These are phyloP conservation scores for Kregervanrija pseudodelftensis DNA, from an alignment of 805 yeast genomes.

Conservation along the genomic window DNA sequence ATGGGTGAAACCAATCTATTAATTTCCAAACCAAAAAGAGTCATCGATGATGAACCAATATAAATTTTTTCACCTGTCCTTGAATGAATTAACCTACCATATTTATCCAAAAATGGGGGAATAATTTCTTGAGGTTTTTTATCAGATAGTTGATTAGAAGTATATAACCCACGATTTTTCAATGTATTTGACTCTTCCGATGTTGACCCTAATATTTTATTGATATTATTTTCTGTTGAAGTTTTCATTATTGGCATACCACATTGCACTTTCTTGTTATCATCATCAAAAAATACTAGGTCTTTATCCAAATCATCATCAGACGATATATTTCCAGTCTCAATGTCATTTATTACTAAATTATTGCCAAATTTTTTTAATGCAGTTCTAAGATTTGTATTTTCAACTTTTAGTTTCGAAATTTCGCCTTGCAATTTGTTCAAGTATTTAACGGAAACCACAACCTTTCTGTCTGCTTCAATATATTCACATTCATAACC, in stretches of 20 bases:
- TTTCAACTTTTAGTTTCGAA: conserved; percentile 57
- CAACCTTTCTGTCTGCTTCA: conserved; percentile 66
- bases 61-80: conserved; percentile 70
- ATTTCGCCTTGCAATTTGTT: conserved; percentile 63
- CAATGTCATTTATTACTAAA: not conserved
- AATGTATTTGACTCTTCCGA: no score
- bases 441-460: conserved; percentile 64
- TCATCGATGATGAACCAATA: conserved; percentile 80
- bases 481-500: conserved; percentile 59
- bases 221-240: no score
- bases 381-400: conserved; percentile 45
- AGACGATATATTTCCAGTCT: no score
- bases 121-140: conserved; percentile 42
- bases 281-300: no score
- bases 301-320: not conserved
- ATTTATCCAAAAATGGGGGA: conserved; percentile 63
- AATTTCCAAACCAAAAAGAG: conserved; percentile 70
- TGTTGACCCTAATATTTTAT: no score
- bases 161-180: no score
- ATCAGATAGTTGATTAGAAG: not conserved
- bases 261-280: not conserved
- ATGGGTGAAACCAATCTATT: conserved; percentile 38
- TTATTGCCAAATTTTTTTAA: conserved; percentile 19
- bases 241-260: no score
- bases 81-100: conserved; percentile 65